A percentile compares a stretch with the other conserved stretches of the same genome.
Evolutionary conservation across 805 yeast species (phyloP).

Genomic region (Phaffomyces antillensis): DNA sequence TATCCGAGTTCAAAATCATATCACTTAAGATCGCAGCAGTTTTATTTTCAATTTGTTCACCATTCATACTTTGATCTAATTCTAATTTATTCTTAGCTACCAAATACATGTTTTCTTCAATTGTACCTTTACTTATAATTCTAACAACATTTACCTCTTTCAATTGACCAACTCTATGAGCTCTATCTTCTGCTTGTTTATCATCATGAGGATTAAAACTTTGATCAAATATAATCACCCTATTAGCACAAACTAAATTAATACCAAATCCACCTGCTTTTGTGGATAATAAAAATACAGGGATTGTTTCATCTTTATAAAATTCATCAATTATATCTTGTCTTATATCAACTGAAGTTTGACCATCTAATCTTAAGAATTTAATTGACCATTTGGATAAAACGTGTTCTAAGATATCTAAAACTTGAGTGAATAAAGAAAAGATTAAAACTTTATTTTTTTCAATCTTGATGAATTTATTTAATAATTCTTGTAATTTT

Average conservation of each 20-base stretch:
- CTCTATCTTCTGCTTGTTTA: constrained; percentile 97
- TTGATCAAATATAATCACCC: constrained; percentile 86
- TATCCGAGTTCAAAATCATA: constrained; percentile 30
- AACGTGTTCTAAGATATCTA: constrained; percentile 80
- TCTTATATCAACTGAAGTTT: constrained; percentile 85
- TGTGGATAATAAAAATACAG: constrained; percentile 83
- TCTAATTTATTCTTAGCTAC: constrained; percentile 89
- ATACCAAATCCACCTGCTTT: constrained; percentile 99
- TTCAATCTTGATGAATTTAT: constrained; percentile 43
- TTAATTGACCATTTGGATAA: constrained; percentile 56
- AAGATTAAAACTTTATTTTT: constrained; percentile 72
- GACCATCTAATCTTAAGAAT: constrained; percentile 87
- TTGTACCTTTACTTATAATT: constrained; percentile 63
- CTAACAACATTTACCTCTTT: constrained; percentile 76
- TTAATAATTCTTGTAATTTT: constrained; percentile 49
- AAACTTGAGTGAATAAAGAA: constrained; percentile 86
- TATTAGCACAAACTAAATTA: constrained; percentile 90
- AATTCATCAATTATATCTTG: constrained; percentile 88
- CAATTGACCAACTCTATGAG: constrained; percentile 94
- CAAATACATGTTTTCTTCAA: constrained; percentile 83
- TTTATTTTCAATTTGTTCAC: constrained; percentile 23
- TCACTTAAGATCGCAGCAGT: constrained; percentile 29
- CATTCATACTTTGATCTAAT: constrained; percentile 45
- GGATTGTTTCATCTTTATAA: constrained; percentile 73
- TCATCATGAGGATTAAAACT: constrained; percentile 98